phyloP scores from a whole-genome alignment of 805 yeast genomes.

The Blastobotrys mokoenaii region DNA sequence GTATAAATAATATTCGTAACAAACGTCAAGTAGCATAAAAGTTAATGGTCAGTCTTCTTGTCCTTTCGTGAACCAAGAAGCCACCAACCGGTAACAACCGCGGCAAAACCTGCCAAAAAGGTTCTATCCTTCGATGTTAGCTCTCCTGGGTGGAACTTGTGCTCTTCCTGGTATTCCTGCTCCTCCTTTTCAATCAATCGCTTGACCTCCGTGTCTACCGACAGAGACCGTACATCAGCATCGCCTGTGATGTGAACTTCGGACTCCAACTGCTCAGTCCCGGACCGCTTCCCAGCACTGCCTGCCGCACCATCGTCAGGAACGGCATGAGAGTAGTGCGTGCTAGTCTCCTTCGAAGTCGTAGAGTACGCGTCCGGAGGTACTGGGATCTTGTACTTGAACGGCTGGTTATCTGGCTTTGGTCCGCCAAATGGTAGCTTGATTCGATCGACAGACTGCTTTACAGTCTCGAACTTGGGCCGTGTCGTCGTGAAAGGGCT shows the following conservation, averaged over 20 bases:
- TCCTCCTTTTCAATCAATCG: constrained; percentile 7
- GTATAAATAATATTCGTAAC: neutral
- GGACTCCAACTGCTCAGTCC: constrained; percentile 2
- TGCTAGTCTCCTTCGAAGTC: constrained; percentile 7
- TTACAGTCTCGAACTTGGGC: constrained; percentile 26
- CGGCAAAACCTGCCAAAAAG: constrained; percentile 25
- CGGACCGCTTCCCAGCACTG: neutral
- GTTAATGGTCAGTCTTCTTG: neutral
- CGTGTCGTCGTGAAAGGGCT: constrained; percentile 16
- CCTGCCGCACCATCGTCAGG: constrained; percentile 20
- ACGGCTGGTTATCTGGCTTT: neutral
- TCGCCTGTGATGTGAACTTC: constrained; percentile 15
- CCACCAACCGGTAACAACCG: constrained; percentile 32
- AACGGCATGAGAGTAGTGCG: constrained; percentile 8
- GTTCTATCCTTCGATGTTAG: constrained; percentile 26
- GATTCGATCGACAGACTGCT: neutral
- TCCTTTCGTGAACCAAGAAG: constrained; percentile 15
- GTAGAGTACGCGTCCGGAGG: constrained; percentile 20
- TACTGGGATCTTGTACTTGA: constrained; percentile 23
- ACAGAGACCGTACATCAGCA: constrained; percentile 21
- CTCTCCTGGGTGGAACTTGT: constrained; percentile 8
- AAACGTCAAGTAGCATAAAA: neutral
- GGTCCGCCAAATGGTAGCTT: neutral
- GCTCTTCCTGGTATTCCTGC: constrained; percentile 12
- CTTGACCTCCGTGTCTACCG: constrained; percentile 13